A percentile compares a stretch with the other conserved stretches of the same genome.
Evolutionary conservation across 192 early-diverging fungal genomes (phyloP).

Genomic region (Umbelopsis isabellina): DNA sequence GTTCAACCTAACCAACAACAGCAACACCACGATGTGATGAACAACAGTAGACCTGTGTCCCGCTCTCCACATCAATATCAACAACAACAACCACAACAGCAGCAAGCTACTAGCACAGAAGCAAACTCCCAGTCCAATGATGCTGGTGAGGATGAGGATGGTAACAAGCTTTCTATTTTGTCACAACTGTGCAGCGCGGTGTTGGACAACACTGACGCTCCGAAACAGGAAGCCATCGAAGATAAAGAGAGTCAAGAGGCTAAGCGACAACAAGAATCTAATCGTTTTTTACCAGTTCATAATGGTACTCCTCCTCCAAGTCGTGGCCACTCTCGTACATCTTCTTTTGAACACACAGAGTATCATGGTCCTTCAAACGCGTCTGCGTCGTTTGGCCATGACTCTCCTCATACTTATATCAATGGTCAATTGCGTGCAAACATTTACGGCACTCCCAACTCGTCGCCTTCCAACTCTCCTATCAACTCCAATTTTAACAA

Average conservation of each 20-base stretch:
- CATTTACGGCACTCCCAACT: conserved; percentile 37
- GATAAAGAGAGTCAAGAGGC: background rate
- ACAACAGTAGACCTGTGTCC: background rate
- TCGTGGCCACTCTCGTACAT: conserved; percentile 33
- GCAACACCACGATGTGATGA: conserved; percentile 20
- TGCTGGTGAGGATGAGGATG: conserved; percentile 33
- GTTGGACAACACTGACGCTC: conserved; percentile 26
- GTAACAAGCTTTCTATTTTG: conserved; percentile 34
- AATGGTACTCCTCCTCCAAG: conserved; percentile 35
- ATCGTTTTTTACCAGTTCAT: conserved; percentile 5
- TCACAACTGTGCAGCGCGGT: conserved; percentile 41
- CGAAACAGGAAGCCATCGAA: conserved; percentile 23
- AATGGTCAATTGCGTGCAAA: conserved; percentile 34
- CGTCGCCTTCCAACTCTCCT: conserved; percentile 33
- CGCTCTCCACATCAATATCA: background rate
- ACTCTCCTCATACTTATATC: conserved; percentile 33
- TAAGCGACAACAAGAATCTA: conserved; percentile 1
- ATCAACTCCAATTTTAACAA: conserved; percentile 17
- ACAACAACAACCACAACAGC: conserved; percentile 5
- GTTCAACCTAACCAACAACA: conserved; percentile 27
- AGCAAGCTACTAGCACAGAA: background rate
- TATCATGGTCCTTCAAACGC: background rate
- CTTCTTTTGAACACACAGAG: conserved; percentile 21
- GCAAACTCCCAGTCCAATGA: background rate
- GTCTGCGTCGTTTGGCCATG: conserved; percentile 19